A percentile compares a stretch with the other conserved stretches of the same genome.
Evolutionary conservation across 768 basidiomycete genomes (phyloP).

Genomic region (Mycena amicta): DNA sequence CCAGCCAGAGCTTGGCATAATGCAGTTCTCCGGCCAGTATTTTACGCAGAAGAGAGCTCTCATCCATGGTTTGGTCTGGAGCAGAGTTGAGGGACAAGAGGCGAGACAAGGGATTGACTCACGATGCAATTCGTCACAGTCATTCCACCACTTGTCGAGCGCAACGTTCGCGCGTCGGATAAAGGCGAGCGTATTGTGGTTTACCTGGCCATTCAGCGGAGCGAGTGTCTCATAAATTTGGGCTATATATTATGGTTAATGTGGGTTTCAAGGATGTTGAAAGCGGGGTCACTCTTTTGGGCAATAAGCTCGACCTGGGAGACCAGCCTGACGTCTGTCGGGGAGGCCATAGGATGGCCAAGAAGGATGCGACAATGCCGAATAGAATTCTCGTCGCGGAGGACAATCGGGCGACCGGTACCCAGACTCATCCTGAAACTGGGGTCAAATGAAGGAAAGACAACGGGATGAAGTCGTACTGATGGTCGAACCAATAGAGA

Average conservation of each 20-base stretch:
- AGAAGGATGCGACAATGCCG: slow-evolving; percentile 81
- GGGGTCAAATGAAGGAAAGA: too few species aligned
- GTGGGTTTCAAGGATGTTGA: background rate
- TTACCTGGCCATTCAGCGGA: slow-evolving; percentile 84
- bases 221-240: slow-evolving; percentile 92
- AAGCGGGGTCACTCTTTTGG: slow-evolving; percentile 72
- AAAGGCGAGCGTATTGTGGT: slow-evolving; percentile 81
- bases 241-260: slow-evolving; percentile 47
- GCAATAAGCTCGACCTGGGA: slow-evolving; percentile 88
- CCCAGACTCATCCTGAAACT: slow-evolving; percentile 84
- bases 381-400: slow-evolving; percentile 88
- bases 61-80: slow-evolving; percentile 77
- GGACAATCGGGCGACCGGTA: slow-evolving; percentile 86
- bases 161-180: slow-evolving; percentile 86
- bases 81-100: slow-evolving; percentile 7
- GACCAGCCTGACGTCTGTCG: slow-evolving; percentile 87
- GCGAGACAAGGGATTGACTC: slow-evolving; percentile 24
- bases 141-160: slow-evolving; percentile 88
- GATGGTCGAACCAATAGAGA: slow-evolving; percentile 95
- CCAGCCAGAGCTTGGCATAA: slow-evolving; percentile 93
- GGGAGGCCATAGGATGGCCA: slow-evolving; percentile 82
- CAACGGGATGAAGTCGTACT: slow-evolving; percentile 65
- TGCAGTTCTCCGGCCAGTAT: slow-evolving; percentile 87
- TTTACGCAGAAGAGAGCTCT: slow-evolving; percentile 83
- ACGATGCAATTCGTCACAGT: slow-evolving; percentile 87